phyloP scores from a whole-genome alignment of 192 early-diverging fungal species.

The Pilobolus umbonatus region DNA sequence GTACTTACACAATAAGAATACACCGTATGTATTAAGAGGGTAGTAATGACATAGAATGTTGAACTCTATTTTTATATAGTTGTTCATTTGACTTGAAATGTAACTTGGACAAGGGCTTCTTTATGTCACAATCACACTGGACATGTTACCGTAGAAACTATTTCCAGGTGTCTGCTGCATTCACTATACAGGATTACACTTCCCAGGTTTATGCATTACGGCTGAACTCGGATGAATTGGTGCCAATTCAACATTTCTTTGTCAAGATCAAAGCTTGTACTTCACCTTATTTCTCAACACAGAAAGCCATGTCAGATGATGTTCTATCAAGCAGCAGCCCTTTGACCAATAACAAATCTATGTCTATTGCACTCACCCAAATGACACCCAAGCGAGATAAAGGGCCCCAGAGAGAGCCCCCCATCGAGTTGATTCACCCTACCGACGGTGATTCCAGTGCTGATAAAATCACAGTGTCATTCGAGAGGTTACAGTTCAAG shows the following conservation, averaged over 20 bases:
- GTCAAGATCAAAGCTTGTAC: slow-evolving; percentile 47
- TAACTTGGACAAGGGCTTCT: slow-evolving; percentile 14
- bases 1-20: no score
- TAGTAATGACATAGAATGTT: no score
- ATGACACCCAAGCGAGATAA: slow-evolving; percentile 92
- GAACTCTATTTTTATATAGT: background rate
- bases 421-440: slow-evolving; percentile 17
- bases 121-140: slow-evolving; percentile 40
- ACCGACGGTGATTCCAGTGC: slow-evolving; percentile 4
- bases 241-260: slow-evolving; percentile 54
- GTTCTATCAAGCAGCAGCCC: slow-evolving; percentile 49
- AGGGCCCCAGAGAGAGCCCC: slow-evolving; percentile 64
- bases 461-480: slow-evolving; percentile 53
- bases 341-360: slow-evolving; percentile 54
- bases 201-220: slow-evolving; percentile 27
- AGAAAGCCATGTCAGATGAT: no score
- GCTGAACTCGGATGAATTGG: slow-evolving; percentile 41
- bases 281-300: no score
- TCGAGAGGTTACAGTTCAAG: slow-evolving; percentile 91
- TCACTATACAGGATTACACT: slow-evolving; percentile 30
- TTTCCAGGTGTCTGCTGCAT: slow-evolving; percentile 74
- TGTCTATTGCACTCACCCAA: slow-evolving; percentile 74
- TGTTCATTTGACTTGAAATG: slow-evolving; percentile 3
- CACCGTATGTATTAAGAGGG: no score
- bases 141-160: slow-evolving; percentile 93